These are phyloP conservation scores for Boletales sp. DNA, from an alignment of 768 basidiomycete genomes.

Conservation along the genomic window DNA sequence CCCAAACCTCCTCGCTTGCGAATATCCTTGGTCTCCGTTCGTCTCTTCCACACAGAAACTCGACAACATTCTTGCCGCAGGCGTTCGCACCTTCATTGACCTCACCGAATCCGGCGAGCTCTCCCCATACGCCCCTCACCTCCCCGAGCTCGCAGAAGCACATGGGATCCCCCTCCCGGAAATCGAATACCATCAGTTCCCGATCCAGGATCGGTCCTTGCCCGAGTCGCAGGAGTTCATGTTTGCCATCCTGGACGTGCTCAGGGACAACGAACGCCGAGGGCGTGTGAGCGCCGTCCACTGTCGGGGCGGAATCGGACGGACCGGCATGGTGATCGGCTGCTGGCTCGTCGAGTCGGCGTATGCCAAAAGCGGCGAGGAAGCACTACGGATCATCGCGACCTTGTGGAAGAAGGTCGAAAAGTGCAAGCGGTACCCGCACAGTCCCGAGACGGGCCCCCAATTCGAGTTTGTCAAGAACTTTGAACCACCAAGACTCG, in stretches of 20 bases:
- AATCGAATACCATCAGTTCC: conserved; percentile 76
- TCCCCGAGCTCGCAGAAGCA: conserved; percentile 48
- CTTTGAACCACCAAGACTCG: conserved; percentile 37
- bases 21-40: conserved; percentile 73
- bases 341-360: conserved; percentile 77
- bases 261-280: conserved; percentile 56
- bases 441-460: conserved; percentile 76
- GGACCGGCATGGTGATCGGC: conserved; percentile 60
- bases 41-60: conserved; percentile 59
- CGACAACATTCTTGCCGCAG: conserved; percentile 65
- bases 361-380: conserved; percentile 55
- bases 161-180: conserved; percentile 52
- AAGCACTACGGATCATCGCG: conserved; percentile 63
- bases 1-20: conserved; percentile 67
- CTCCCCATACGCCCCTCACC: conserved; percentile 56
- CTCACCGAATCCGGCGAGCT: conserved; percentile 82
- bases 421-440: conserved; percentile 71
- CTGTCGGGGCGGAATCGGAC: conserved; percentile 75
- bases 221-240: conserved; percentile 60
- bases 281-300: conserved; percentile 70
- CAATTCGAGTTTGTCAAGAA: conserved; percentile 73
- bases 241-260: conserved; percentile 53
- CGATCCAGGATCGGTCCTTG: conserved; percentile 68
- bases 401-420: conserved; percentile 72
- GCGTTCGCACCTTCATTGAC: conserved; percentile 80